Evolutionary conservation across 345 rosid genomes (phyloP).

Genomic region (Cochlearia excelsa): DNA sequence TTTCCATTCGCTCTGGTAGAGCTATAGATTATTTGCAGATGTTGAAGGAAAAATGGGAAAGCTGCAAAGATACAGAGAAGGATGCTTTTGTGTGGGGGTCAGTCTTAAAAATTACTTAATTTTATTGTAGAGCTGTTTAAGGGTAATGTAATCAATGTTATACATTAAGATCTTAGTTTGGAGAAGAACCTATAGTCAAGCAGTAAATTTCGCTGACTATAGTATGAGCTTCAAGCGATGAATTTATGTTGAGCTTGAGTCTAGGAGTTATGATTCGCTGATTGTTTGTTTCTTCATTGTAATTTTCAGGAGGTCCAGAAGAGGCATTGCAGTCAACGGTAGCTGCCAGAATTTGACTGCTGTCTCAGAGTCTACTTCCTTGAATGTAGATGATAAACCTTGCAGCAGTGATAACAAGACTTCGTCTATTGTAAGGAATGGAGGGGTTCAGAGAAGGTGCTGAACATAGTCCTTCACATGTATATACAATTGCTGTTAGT

Average conservation of each 20-base stretch:
- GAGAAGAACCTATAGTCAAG: constrained; percentile 6
- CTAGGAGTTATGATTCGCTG: too few relatives aligned
- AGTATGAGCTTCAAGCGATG: constrained; percentile 8
- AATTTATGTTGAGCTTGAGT: constrained; percentile 9
- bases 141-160: constrained; percentile 2
- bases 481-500: constrained; percentile 18
- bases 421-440: constrained; percentile 43
- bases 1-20: constrained; percentile 53
- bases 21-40: constrained; percentile 63
- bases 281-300: too few relatives aligned
- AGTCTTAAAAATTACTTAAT: constrained; percentile 35
- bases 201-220: constrained; percentile 5
- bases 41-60: constrained; percentile 77
- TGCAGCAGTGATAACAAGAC: constrained; percentile 62
- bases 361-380: constrained; percentile 78
- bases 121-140: constrained; percentile 12
- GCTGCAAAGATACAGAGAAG: constrained; percentile 61
- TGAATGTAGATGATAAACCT: constrained; percentile 65
- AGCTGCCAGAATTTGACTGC: constrained; percentile 44
- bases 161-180: constrained; percentile 1
- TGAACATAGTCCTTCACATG: too few relatives aligned
- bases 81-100: constrained; percentile 67
- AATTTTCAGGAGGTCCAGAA: constrained; percentile 43
- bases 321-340: constrained; percentile 44
- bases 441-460: constrained; percentile 57